Evolutionary conservation across 805 yeast genomes (phyloP), one percentile per base, ranked within the genome.

Genomic region (Saturnispora bothae): DNA sequence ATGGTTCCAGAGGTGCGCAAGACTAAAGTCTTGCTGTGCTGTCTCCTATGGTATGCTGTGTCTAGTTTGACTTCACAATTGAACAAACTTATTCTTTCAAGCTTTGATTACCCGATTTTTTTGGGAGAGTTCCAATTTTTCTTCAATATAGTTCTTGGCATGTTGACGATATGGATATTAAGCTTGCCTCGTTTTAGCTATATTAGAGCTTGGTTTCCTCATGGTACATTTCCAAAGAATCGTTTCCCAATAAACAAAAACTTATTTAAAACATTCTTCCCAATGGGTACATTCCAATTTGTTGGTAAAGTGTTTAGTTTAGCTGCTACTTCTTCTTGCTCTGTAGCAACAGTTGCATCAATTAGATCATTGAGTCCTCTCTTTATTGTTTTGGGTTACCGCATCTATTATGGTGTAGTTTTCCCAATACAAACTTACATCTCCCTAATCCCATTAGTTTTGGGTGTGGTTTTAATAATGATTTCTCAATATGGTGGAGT

Each of bases 281-380:
- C 86, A 0, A 60, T 78, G 53, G 82, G 83, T 1, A 52, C 76
- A 9, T 75, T 78, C 50, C 85, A 78, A 48, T 76, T 77, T 47
- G 57, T 68, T 14, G 84, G 84, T 2, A 78, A 77, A 52, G 66
- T 66, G 48, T 73, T 75, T 50, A 71, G 76, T 4, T 68, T 78
- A 29, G 68, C 71, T 27, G 84, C 85, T 0, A 77, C 83, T 0
- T 70, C 82, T 5, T 49, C 73, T 30, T 76, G 78, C 5, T 76
- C 83, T 0, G 69, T 78, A 12, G 78, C 84, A 0, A 75, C 85
- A 0, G 82, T 78, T 1, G 76, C 83, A 1, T 76, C 82, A 41
- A 66, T 79, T n/a, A 71, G 78, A 56, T 77, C 84, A 1, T 54
- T 79, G 18, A 71, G 81, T 3, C 86, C 86, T 0, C 54, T 78